Evolutionary conservation across 176 grass and related monocot species (phyloP), one percentile per base, ranked within the genome.

Genomic region (Juncus inflexus): DNA sequence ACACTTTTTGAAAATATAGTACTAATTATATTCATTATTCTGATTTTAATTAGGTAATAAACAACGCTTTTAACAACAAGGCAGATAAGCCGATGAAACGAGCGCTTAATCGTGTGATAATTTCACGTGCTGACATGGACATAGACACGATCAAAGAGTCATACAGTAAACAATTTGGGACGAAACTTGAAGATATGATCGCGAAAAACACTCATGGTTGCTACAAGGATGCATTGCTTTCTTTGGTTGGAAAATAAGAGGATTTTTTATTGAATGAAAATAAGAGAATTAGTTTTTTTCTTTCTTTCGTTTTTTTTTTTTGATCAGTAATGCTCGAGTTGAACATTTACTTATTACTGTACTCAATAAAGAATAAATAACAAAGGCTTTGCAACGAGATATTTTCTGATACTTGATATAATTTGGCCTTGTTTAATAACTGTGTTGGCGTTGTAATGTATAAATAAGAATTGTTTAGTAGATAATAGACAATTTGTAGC

Each of bases 151-250:
- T 95, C 77, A 90, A 77, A 77, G 80, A 83, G 41, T 67, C 77
- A 28, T 90, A 86, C 56, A 55, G 78, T 3, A 62, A 67, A 50
- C 77, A 82, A 40, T 42, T 84, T 55, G 80, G 80, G 15, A 50
- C 41, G 47, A 81, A 90, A 62, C 86, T 95, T 42, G 75, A 66
- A 6, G 90, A 95, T 62, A 63, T 53, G 41, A 84, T 87, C 3
- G 63, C 74, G 45, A 80, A 72, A 41, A 84, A 86, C 60, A 72
- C 86, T 3, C 80, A 86, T 54, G 90, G 90, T 15, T 73, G 67
- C n/a, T 90, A 86, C 78, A 86, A 72, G 77, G 83, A 95, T 65
- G 78, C 90, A 64, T 68, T 95, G 80, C 90, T 95, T 52, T 71
- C 83, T 54, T 74, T 90, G 50, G 79, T 86, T 60, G 82, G 72